Evolutionary conservation across 1,284 basidiomycete species (phyloP), one percentile per base, ranked within the genome.

Genomic region (Cryptococcus hybrid): DNA sequence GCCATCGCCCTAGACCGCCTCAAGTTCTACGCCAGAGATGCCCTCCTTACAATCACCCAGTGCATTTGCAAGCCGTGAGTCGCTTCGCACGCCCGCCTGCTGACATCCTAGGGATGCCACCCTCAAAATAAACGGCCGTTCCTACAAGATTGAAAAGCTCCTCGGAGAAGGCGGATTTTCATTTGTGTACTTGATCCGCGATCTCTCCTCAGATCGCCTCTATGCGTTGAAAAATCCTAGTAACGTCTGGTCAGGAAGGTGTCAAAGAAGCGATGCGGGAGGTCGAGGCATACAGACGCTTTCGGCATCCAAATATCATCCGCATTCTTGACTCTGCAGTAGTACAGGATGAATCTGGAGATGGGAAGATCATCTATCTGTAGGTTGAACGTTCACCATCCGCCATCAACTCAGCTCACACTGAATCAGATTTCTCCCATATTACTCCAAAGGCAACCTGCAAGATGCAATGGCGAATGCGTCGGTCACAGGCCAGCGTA

Each of bases 401-500:
- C 5, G 37, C 34, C 24, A 7, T 47, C 5, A 24, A 2, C 13
- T 24, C n/a, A 13, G 36, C 45, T 47, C 9, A 47, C n/a, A 6
- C 35, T 35, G 35, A 48, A 11, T 7, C 59, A 72, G 71, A 7
- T 71, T 75, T 69, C 60, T 61, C 13, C 76, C 64, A 9, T 69
- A 61, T 55, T 76, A 64, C 45, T 59, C 60, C 42, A 83, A 86
- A 55, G 92, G 92, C 39, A 97, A 97, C 72, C 82, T 99, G 13
- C 96, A 99, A 83, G 93, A 99, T 72, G 87, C 87, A 43, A 97
- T 99, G 68, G 91, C 92, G 64, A 82, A 86, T 37, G 88, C 95
- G 69, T 84, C 89, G 6, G 87, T 94, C 48, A 90, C 90, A 57
- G 86, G 87, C 24, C 87, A 86, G 37, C 86, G 87, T 60, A 90